Conservation (phyloP, 192 early-diverging fungal genomes). For the Backusella circina region DNA sequence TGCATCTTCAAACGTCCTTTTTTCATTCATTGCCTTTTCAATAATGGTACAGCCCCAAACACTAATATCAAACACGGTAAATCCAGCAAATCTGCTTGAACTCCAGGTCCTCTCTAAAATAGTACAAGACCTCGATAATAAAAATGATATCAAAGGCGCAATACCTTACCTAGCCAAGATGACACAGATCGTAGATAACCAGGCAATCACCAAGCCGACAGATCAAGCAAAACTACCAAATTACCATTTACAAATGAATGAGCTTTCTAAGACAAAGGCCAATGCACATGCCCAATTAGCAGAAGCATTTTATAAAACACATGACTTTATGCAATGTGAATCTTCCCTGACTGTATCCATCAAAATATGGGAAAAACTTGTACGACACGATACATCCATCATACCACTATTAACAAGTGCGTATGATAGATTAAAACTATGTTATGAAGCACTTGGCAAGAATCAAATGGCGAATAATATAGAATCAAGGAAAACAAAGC, state of each 20-base stretch:
- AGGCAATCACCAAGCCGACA: background rate
- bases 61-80: background rate
- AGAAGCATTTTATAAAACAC: slow-evolving; percentile 9
- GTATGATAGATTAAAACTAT: background rate
- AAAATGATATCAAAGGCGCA: slow-evolving; percentile 8
- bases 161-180: slow-evolving; percentile 26
- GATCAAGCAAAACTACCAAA: background rate
- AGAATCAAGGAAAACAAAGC: background rate
- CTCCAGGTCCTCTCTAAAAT: slow-evolving; percentile 13
- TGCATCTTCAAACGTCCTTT: background rate
- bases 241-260: background rate
- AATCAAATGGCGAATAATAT: slow-evolving; percentile 12
- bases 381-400: background rate
- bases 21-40: background rate
- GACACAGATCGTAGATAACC: slow-evolving; percentile 22
- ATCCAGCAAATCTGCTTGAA: slow-evolving; percentile 7
- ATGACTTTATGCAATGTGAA: slow-evolving; percentile 11
- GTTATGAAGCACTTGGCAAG: slow-evolving; percentile 16
- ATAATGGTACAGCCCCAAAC: background rate
- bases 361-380: slow-evolving; percentile 14
- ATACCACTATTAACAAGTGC: background rate
- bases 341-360: background rate
- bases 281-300: slow-evolving; percentile 18
- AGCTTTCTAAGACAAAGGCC: slow-evolving; percentile 6
- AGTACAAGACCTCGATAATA: background rate